Evolutionary conservation across 768 basidiomycete genomes (phyloP), one percentile per base, ranked within the genome.

Genomic region (Crepidotus variabilis): DNA sequence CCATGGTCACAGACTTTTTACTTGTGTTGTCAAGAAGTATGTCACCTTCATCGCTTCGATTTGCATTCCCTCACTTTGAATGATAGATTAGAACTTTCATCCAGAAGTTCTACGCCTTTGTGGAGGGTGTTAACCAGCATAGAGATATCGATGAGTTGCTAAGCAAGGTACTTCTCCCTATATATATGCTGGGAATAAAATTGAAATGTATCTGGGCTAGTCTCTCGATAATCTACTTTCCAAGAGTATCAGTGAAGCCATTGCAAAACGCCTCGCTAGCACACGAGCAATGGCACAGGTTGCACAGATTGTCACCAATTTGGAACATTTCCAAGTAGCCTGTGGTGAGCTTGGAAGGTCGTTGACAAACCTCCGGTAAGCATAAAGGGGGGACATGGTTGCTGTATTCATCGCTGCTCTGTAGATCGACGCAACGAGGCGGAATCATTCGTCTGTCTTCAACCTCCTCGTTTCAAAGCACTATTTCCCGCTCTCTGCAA

Each of bases 1-100:
- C 94, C 97, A 1, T 99, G 96, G 91, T 98, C 96, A 0, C 88
- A 91, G 67, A 90, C 91, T 0, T 98, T 98, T 71, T 91, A 94
- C 63, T 76, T 90, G n/a, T 96, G 92, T 64, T 98, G 96, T 68
- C 89, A 92, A 76, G 85, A 91, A 65, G 92, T 92, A 68, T 24
- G 78, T 58, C 33, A 56, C 18, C 10, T n/a, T 39, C 46, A 54
- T 13, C 47, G 28, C 18, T 8, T 50, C 59, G 34, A 39, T 52
- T 52, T 7, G 28, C 9, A 14, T 54, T 39, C 33, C 21, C 16
- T n/a, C 18, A 14, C 39, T 39, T 21, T 21, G 20, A 50, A 39
- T 46, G 23, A 24, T 73, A 96, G 86, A 90, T 96, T 57, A 86
- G 92, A 22, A 78, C 77, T 45, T 98, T 96, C 65, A 90, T 97